These are phyloP conservation scores for Elongisporangium prolatum DNA, from an alignment of 352 stramenopile species.

Conservation along the genomic window DNA sequence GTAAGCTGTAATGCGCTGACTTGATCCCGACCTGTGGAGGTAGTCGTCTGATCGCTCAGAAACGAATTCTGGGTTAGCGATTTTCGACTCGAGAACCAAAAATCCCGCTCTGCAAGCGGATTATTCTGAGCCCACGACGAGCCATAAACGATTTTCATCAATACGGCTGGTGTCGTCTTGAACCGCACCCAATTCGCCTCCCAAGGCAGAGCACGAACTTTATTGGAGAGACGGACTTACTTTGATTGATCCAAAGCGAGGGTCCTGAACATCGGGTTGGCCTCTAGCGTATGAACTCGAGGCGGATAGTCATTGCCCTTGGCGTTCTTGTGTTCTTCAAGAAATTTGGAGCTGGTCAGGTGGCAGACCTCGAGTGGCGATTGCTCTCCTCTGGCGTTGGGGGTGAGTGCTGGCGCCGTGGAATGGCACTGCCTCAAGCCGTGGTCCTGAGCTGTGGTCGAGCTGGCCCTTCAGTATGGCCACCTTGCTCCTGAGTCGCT, in stretches of 20 bases:
- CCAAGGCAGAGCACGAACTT: slow-evolving; percentile 9
- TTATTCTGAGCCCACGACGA: slow-evolving; percentile 3
- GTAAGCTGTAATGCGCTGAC: no score
- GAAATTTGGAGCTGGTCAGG: slow-evolving; percentile 5
- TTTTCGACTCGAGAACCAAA: no score
- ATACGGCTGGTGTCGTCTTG: slow-evolving; percentile 4
- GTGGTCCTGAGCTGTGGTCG: no score
- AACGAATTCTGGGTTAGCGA: no score
- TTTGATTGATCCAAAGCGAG: slow-evolving; percentile 2
- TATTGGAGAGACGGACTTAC: slow-evolving; percentile 10
- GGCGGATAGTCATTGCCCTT: slow-evolving; percentile 10
- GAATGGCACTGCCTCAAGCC: no score
- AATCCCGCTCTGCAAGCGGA: no score
- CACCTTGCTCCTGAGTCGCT: background rate
- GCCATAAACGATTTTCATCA: slow-evolving; percentile 12
- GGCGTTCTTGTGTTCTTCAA: slow-evolving; percentile 9
- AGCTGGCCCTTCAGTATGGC: no score
- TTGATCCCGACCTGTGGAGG: no score
- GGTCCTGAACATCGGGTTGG: slow-evolving; percentile 5
- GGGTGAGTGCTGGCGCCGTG: background rate
- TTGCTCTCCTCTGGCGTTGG: slow-evolving; percentile 6
- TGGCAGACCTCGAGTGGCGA: slow-evolving; percentile 2
- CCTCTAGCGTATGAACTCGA: slow-evolving; percentile 6
- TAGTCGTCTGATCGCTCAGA: background rate
- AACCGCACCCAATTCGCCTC: slow-evolving; percentile 6